Evolutionary conservation across 108 stramenopile species (phyloP).

Genomic region (Fistulifera solaris): DNA sequence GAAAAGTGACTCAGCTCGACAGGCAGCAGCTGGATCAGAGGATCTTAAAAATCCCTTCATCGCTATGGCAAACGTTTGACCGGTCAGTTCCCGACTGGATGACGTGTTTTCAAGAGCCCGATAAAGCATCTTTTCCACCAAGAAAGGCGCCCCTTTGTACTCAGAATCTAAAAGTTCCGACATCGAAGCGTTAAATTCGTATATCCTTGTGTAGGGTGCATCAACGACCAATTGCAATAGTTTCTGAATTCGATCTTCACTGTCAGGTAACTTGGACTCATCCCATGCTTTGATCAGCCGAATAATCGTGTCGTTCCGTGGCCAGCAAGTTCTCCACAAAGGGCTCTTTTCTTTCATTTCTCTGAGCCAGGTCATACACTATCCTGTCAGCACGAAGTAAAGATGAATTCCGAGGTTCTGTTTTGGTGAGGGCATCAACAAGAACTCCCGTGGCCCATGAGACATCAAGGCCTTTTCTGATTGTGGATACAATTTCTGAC

Average conservation of each 20-base stretch:
- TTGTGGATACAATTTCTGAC: not conserved
- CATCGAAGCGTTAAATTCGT: not conserved
- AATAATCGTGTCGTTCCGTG: constrained; percentile 1
- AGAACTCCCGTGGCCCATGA: constrained; percentile 1
- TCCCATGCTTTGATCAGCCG: constrained; percentile 2
- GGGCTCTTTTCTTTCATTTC: not conserved
- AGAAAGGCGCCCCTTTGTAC: not conserved
- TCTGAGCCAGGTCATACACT: not conserved
- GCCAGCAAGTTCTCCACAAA: not conserved
- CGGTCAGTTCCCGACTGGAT: not conserved
- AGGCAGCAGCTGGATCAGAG: not conserved
- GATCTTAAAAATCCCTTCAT: constrained; percentile 1
- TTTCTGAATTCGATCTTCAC: not conserved
- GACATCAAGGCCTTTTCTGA: not conserved
- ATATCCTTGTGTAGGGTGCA: not conserved
- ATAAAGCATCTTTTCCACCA: constrained; percentile 6
- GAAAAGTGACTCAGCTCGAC: constrained; percentile 1
- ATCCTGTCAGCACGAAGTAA: not conserved
- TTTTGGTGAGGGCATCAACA: constrained; percentile 1
- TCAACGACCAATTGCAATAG: not conserved
- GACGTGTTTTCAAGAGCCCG: not conserved
- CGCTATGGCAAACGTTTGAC: constrained; percentile 1
- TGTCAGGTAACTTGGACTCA: not conserved
- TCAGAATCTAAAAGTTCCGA: not conserved
- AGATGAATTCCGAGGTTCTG: not conserved